Evolutionary conservation across 2,329 filamentous ascomycete species (phyloP), one percentile per base, ranked within the genome.

Genomic region (Cladosporium oxysporum): DNA sequence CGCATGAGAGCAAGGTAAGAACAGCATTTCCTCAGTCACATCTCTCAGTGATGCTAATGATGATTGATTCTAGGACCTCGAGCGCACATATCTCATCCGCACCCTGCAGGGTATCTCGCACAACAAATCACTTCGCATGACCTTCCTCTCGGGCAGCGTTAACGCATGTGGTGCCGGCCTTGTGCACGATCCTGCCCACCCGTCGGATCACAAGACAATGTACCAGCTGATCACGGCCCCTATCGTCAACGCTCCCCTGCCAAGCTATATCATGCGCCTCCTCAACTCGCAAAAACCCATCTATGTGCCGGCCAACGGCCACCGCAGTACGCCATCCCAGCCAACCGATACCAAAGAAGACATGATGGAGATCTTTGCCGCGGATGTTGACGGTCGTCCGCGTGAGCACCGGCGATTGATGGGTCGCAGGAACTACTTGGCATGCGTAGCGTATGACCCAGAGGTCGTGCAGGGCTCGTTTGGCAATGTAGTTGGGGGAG

Each of bases 301-400:
- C 31, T 99, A 97, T 78, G 85, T 99, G 64, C 95, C 95, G 0
- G 84, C 87, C 64, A 99, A 99, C 78, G 94, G 94, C n/a, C 86
- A 89, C 71, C 83, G 87, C 69, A 85, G 83, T 67, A 84, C 85
- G 1, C 67, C 71, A 52, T 64, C 63, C 28, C 49, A 55, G 14
- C 89, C 90, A 0, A 90, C 89, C 1, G 95, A 99, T 77, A 99
- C 95, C 57, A 98, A 99, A 79, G 95, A 99, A 79, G 95, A 99
- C 80, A 99, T 99, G 95, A 96, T 99, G 91, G 95, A 99, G 82
- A 96, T 99, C 71, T 99, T 99, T 85, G 92, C 95, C 74, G 91
- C 90, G 8, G 95, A 99, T 73, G 92, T 95, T 18, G 92, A 90
- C 63, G 94, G 95, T n/a, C 83, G 87, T 41, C 83, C 88, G 0